These are phyloP conservation scores for Dimocarpus longan DNA, from an alignment of 345 rosid genomes.

Conservation along the genomic window DNA sequence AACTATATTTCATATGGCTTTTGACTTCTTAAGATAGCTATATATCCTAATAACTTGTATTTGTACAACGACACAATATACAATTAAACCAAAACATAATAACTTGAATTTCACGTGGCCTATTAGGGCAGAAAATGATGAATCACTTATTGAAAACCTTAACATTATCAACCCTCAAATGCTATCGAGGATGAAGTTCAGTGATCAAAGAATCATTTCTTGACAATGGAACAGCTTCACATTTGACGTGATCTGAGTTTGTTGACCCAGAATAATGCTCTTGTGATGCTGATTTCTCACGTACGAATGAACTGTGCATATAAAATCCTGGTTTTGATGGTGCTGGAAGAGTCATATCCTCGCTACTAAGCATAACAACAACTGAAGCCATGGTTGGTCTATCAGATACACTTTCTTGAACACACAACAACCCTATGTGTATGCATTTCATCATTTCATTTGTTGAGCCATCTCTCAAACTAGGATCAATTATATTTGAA, in stretches of 20 bases:
- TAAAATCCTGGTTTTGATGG: slow-evolving; percentile 42
- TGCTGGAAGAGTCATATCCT: slow-evolving; percentile 36
- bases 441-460: slow-evolving; percentile 53
- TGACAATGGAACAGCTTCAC: no score
- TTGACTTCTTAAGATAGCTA: slow-evolving; percentile 16
- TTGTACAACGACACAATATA: no score
- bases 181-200: slow-evolving; percentile 19
- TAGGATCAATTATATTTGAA: slow-evolving; percentile 38
- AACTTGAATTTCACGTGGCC: no score
- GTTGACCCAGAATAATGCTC: no score
- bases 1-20: no score
- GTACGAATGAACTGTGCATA: background rate
- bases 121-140: no score
- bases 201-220: slow-evolving; percentile 25
- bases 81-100: no score
- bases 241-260: no score
- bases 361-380: slow-evolving; percentile 48
- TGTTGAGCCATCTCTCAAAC: slow-evolving; percentile 27
- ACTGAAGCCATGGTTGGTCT: slow-evolving; percentile 55
- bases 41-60: background rate
- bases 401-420: slow-evolving; percentile 43
- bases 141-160: no score
- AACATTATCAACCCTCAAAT: background rate
- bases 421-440: slow-evolving; percentile 56
- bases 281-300: background rate